phyloP scores from a whole-genome alignment of 2,329 filamentous ascomycete genomes.

The Fusarium musae region DNA sequence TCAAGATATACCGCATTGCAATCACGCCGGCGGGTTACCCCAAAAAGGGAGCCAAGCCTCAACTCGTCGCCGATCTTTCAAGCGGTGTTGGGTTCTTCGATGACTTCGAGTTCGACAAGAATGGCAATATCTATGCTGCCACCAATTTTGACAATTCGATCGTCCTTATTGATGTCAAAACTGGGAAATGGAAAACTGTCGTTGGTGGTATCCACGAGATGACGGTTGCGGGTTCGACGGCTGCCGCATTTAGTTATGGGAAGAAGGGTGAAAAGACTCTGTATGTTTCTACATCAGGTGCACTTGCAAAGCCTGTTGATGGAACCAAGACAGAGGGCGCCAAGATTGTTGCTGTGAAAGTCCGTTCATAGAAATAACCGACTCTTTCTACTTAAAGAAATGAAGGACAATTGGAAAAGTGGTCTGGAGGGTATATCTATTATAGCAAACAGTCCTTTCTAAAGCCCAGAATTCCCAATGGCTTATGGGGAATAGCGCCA shows the following conservation, averaged over 20 bases:
- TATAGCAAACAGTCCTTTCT: not conserved
- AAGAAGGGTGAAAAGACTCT: constrained; percentile 15
- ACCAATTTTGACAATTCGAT: constrained; percentile 40
- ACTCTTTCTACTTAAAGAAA: too few species aligned
- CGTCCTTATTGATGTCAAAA: constrained; percentile 21
- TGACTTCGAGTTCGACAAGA: constrained; percentile 35
- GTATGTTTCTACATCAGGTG: constrained; percentile 32
- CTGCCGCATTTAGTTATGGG: constrained; percentile 30
- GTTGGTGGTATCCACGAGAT: constrained; percentile 19
- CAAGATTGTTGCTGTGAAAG: constrained; percentile 34
- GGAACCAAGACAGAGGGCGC: constrained; percentile 32
- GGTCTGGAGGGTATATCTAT: fast-evolving
- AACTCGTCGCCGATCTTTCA: constrained; percentile 35
- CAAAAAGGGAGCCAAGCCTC: constrained; percentile 23
- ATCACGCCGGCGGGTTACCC: constrained; percentile 27
- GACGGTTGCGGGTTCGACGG: constrained; percentile 39
- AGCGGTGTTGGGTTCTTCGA: constrained; percentile 24
- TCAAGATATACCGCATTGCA: constrained; percentile 23
- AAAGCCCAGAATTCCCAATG: not conserved
- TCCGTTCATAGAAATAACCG: not conserved
- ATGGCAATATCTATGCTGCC: constrained; percentile 34
- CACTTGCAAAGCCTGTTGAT: constrained; percentile 24
- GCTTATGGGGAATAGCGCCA: fast-evolving
- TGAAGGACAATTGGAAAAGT: not conserved
- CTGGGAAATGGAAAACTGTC: constrained; percentile 23